Evolutionary conservation across 805 yeast genomes (phyloP).

Genomic region (Saccharomycopsis lassenensis): DNA sequence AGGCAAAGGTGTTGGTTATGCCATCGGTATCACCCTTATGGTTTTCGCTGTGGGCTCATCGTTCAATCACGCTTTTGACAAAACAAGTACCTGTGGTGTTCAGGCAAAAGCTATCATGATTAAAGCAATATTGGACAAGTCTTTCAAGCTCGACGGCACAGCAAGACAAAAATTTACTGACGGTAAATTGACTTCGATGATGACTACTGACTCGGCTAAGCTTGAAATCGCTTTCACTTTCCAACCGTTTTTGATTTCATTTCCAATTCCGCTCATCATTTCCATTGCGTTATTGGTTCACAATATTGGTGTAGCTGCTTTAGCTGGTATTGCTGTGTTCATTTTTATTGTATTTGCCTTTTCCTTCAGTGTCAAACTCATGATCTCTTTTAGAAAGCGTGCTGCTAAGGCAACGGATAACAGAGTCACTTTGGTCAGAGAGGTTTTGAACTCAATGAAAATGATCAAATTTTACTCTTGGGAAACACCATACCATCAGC

Average conservation of each 20-base stretch:
- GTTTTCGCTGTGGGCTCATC: constrained; percentile 30
- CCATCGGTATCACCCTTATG: constrained; percentile 40
- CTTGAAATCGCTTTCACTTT: constrained; percentile 59
- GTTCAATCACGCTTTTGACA: constrained; percentile 42
- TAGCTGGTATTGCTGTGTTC: constrained; percentile 54
- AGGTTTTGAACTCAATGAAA: constrained; percentile 49
- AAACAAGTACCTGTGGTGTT: constrained; percentile 51
- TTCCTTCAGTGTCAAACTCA: constrained; percentile 34
- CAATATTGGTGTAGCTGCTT: constrained; percentile 58
- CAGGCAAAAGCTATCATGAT: constrained; percentile 54
- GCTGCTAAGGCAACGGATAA: constrained; percentile 54
- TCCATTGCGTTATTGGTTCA: constrained; percentile 50
- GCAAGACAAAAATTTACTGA: constrained; percentile 45
- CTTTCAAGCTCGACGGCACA: constrained; percentile 43
- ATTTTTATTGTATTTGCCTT: constrained; percentile 26
- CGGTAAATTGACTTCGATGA: constrained; percentile 57
- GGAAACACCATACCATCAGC: constrained; percentile 62
- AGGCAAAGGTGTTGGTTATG: constrained; percentile 45
- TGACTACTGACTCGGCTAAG: constrained; percentile 69
- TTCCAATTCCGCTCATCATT: constrained; percentile 54
- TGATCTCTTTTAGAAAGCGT: constrained; percentile 35
- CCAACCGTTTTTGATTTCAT: constrained; percentile 42
- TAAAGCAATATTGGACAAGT: constrained; percentile 53
- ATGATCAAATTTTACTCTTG: constrained; percentile 77
- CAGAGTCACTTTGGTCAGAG: constrained; percentile 52